Base-by-base conservation (phyloP, 768 basidiomycete species). In the Mycena albidolilacea region DNA sequence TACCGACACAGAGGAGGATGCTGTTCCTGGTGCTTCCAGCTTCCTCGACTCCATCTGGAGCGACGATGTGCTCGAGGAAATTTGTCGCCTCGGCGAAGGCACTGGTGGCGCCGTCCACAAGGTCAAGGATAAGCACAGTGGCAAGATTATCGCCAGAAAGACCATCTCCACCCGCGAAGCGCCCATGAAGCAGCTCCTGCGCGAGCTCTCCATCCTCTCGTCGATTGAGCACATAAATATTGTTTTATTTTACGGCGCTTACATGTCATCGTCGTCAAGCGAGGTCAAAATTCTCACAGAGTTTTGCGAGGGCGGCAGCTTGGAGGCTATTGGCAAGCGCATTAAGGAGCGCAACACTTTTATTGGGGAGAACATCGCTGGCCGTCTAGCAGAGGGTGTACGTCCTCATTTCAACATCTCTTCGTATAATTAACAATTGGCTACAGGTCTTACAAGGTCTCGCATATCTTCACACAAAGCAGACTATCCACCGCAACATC, bases 241-340 rank as follows among this genome's bases (percentile, higher is more conserved):
- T 82, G 92, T 96, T 72, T 87, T 88, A 59, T 99, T 97, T 84
- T 93, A 95, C 79, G 98, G 97, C 41, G 96, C 96, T 37, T 99
- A 94, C 82, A 92, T 93, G 88, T 91, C 92, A 14, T 93, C 93
- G 23, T 94, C 92, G 38, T 91, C 92, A 11, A 95, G 94, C 78
- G 97, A 99, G 82, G 92, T 99, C 78, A 97, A 97, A 81, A 94
- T 99, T 76, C 87, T 97, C 77, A 97, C 98, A 94, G 98, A 99
- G 80, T 91, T 84, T 77, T 83, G 94, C 81, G 95, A 96, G 78
- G 96, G 95, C 30, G 92, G 95, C 57, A 96, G 95, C 77, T 86
- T 99, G 73, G 98, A 99, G 80, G 88, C 93, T 23, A 91, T 99
- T 46, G 93, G 95, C 62, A 92, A 93, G 80, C 91, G 92, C 70